Base-by-base conservation (phyloP, 2,329 filamentous ascomycete genomes). In the Neofusicoccum sp. region DNA sequence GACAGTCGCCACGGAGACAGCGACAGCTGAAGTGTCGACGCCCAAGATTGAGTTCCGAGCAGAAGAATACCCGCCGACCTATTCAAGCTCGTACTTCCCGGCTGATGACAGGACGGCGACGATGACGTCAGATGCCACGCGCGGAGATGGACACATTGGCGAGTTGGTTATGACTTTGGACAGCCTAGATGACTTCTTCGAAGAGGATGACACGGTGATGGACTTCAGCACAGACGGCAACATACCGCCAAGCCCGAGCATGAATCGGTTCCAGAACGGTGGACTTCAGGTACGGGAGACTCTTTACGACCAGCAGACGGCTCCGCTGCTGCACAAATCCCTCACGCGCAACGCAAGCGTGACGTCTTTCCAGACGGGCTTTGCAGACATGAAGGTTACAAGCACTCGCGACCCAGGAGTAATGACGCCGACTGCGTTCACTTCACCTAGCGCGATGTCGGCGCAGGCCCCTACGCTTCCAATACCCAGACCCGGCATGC, bases 11-110 rank as follows among this genome's bases (percentile, higher is more conserved):
- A 68, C 73, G 11, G 75, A 77, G 47, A 69, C 73, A 20, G 65
- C 70, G 12, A 78, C 82, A 6, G 85, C 89, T 60, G 80, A 86
- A 4, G 83, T 85, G 0, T 84, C 87, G 3, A 95, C 91, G 0
- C 89, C 91, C 1, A 93, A 96, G 47, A 87, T 99, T 30, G 93
- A 96, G 69, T 98, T 99, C 76, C 90, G 96, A 67, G 84, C 87
- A 2, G 96, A 99, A 63, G 93, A 98, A 63, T 93, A 90, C 68
- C 87, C 88, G 9, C 43, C 59, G 1, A 16, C 33, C 2, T 61
- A 56, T 20, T 43, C 51, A 4, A 90, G 89, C 67, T 88, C 89
- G 58, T 80, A 83, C 0, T 93, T 93, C 77, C 85, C 87, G 1
- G 71, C 71, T 14, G 78, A 84, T 16, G 88, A 93, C 65, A 86